A percentile compares a stretch with the other conserved stretches of the same genome.
Evolutionary conservation across 306 rosid genomes (phyloP).

Genomic region (Senna tora): DNA sequence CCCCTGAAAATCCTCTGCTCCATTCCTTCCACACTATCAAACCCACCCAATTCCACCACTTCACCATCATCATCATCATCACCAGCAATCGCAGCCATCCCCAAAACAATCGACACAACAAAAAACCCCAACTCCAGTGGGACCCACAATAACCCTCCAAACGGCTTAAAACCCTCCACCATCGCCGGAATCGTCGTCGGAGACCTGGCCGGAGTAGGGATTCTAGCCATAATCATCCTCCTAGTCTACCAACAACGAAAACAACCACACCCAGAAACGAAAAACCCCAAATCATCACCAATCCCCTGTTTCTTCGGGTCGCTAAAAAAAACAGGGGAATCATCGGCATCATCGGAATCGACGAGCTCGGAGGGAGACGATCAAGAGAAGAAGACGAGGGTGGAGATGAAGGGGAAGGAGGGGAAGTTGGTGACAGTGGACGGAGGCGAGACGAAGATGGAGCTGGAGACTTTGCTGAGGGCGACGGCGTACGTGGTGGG

Average conservation of each 20-base stretch:
- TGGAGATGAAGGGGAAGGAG: conserved; percentile 28
- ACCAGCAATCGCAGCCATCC: conserved; percentile 95
- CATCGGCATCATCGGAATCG: conserved; percentile 66
- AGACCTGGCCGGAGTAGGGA: conserved; percentile 66
- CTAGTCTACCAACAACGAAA: conserved; percentile 67
- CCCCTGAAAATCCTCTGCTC: conserved; percentile 74
- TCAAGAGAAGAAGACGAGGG: conserved; percentile 20
- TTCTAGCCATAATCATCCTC: conserved; percentile 56
- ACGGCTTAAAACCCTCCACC: conserved; percentile 68
- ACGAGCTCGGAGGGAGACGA: conserved; percentile 77
- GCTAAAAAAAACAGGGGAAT: conserved; percentile 57
- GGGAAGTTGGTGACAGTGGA: conserved; percentile 70
- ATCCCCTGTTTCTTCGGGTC: conserved; percentile 66
- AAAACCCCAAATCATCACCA: conserved; percentile 40
- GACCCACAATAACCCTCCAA: conserved; percentile 42
- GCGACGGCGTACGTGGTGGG: conserved; percentile 87
- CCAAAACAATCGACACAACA: conserved; percentile 62
- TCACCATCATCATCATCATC: conserved; percentile 44
- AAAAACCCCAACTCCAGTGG: conserved; percentile 16
- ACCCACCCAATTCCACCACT: conserved; percentile 56
- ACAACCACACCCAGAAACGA: conserved; percentile 19
- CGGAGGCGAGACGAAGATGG: conserved; percentile 69
- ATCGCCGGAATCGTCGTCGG: conserved; percentile 77
- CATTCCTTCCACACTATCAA: conserved; percentile 61
- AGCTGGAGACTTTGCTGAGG: conserved; percentile 72